A percentile compares a stretch with the other conserved stretches of the same genome.
phyloP scores from a whole-genome alignment of 2,329 filamentous ascomycete species.

The Hymenotorrendiella dingleyae region DNA sequence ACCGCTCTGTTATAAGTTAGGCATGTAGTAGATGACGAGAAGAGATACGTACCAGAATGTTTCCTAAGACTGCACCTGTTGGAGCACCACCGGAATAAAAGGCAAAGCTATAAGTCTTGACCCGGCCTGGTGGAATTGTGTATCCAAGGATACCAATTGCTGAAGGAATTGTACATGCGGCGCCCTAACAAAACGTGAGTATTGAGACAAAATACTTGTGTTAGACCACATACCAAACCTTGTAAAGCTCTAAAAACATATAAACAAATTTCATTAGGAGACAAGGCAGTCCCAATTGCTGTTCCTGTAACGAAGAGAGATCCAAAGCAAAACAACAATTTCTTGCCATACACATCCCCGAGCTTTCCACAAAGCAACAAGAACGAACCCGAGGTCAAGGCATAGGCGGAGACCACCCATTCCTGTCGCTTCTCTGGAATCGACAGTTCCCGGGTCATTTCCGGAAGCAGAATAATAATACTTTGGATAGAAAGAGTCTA shows the following conservation, averaged over 20 bases:
- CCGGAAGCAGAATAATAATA: constrained; percentile 48
- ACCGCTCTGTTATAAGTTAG: constrained; percentile 38
- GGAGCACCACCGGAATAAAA: constrained; percentile 60
- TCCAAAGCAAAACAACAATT: constrained; percentile 40
- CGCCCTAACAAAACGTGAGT: constrained; percentile 21
- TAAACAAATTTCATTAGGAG: constrained; percentile 62
- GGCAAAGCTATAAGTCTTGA: constrained; percentile 66
- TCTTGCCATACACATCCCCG: constrained; percentile 44
- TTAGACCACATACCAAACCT: constrained; percentile 42
- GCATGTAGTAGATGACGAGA: not conserved
- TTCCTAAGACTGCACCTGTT: constrained; percentile 58
- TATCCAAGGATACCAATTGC: constrained; percentile 65
- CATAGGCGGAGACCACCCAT: constrained; percentile 32
- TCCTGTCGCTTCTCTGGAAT: constrained; percentile 27
- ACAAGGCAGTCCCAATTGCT: constrained; percentile 55
- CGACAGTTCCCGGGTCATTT: constrained; percentile 20
- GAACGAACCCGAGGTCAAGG: constrained; percentile 41
- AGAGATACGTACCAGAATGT: constrained; percentile 29
- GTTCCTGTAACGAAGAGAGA: constrained; percentile 55
- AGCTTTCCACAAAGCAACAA: constrained; percentile 45
- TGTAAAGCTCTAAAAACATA: constrained; percentile 61
- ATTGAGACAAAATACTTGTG: not conserved
- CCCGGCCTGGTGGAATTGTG: constrained; percentile 60
- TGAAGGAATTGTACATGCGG: constrained; percentile 62
- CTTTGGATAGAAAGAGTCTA: constrained; percentile 53